Evolutionary conservation across 441 rosid genomes (phyloP).

Genomic region (Biscutella laevigata): DNA sequence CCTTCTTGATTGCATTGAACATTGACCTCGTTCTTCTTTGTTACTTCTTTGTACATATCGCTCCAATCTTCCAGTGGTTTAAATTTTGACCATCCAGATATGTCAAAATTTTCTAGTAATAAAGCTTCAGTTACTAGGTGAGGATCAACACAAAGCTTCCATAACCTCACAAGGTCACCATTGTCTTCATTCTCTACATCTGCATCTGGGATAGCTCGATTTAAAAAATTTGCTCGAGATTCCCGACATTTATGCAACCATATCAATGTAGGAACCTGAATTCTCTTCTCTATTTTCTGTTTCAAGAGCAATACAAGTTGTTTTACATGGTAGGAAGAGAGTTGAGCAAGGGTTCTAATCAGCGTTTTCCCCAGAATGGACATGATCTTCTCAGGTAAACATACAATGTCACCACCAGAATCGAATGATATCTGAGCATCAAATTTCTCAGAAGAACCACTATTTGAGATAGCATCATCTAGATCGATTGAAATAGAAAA

Average conservation of each 20-base stretch:
- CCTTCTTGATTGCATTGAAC: slow-evolving; percentile 33
- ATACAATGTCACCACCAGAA: slow-evolving; percentile 29
- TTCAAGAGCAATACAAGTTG: slow-evolving; percentile 43
- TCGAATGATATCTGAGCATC: slow-evolving; percentile 30
- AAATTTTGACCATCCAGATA: slow-evolving; percentile 33
- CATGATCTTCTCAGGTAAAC: slow-evolving; percentile 32
- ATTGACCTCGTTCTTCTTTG: slow-evolving; percentile 30
- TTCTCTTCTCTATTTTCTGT: slow-evolving; percentile 50
- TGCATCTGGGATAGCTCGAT: slow-evolving; percentile 29
- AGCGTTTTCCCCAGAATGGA: slow-evolving; percentile 43
- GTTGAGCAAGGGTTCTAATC: slow-evolving; percentile 37
- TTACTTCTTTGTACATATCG: slow-evolving; percentile 35
- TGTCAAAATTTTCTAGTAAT: slow-evolving; percentile 46
- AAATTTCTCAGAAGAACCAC: slow-evolving; percentile 26
- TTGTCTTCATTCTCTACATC: slow-evolving; percentile 30
- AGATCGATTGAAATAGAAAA: slow-evolving; percentile 29
- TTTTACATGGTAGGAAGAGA: slow-evolving; percentile 68
- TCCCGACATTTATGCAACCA: slow-evolving; percentile 53
- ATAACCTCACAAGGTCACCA: slow-evolving; percentile 39
- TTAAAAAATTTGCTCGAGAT: slow-evolving; percentile 35
- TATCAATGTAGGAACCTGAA: slow-evolving; percentile 38
- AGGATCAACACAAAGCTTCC: slow-evolving; percentile 68
- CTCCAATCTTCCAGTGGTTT: slow-evolving; percentile 52
- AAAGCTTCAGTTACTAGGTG: slow-evolving; percentile 52
- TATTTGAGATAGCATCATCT: slow-evolving; percentile 35